Base-by-base conservation (phyloP, 345 rosid genomes). In the Excoecaria agallocha region DNA sequence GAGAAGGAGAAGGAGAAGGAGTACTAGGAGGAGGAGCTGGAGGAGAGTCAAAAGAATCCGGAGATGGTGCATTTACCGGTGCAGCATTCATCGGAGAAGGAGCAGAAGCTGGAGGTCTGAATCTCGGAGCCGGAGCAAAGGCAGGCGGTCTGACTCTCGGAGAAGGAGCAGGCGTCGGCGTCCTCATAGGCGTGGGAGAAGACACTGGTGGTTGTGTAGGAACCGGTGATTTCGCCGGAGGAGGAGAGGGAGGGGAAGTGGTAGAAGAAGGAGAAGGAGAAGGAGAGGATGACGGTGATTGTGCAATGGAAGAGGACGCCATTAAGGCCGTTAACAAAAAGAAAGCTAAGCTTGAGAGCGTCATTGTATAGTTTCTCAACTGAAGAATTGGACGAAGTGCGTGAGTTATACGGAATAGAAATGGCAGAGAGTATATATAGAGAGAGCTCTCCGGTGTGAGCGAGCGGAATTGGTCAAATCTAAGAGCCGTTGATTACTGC, bases 31-130 rank as follows among this genome's bases (percentile, higher is more conserved):
- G 70, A 70, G 80, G 77, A 62, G 85, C 52, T 49, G 19, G 17
- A 20, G 83, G 75, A 50, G 87, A 77, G 70, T 86, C 77, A 24
- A 71, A 37, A 4, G 76, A n/a, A 19, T 39, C 24, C 16, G 86
- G 79, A 17, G 68, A 75, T 22, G 73, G 73, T 41, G 73, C 65
- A 70, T 22, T 51, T 56, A 48, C 73, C 20, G 80, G 8, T 72
- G 77, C 66, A 3, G 76, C 49, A 78, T 75, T 71, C 67, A 3
- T 10, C 8, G 48, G 48, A 45, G 77, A 63, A 67, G 79, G 66
- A 16, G 76, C 54, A 17, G 57, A 37, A 9, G 19, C 67, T 9
- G 63, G 63, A 1, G 63, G 48, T 3, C 49, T 46, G 10, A 17
- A 0, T 16, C 12, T 1, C 2, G 80, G 16, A 3, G 72, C 19